phyloP scores from a whole-genome alignment of 768 basidiomycete genomes.

The Tephrocybe rancida region DNA sequence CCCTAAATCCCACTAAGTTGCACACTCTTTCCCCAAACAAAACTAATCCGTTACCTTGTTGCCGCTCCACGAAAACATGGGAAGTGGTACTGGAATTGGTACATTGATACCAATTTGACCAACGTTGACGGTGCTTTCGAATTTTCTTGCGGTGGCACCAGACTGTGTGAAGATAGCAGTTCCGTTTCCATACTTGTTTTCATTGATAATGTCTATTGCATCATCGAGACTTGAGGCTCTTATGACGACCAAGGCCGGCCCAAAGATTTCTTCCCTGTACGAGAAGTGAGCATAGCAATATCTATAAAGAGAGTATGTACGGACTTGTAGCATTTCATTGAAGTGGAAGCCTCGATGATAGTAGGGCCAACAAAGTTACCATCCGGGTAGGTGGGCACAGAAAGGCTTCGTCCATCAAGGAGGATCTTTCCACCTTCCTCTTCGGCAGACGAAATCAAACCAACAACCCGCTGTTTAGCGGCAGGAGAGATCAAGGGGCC shows the following conservation, averaged over 20 bases:
- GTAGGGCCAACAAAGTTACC: conserved; percentile 98
- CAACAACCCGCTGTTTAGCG: conserved; percentile 77
- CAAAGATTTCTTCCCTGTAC: conserved; percentile 90
- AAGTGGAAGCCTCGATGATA: conserved; percentile 78
- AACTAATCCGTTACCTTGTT: conserved; percentile 64
- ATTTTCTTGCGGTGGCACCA: conserved; percentile 92
- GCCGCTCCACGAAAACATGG: conserved; percentile 97
- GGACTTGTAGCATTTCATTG: conserved; percentile 88
- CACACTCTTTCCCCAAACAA: background rate
- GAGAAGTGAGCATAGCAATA: conserved; percentile 5
- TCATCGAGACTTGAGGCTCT: conserved; percentile 86
- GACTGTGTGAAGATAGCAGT: conserved; percentile 96
- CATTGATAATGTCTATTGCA: conserved; percentile 87
- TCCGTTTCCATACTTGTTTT: conserved; percentile 91
- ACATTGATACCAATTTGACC: conserved; percentile 95
- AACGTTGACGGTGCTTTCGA: conserved; percentile 85
- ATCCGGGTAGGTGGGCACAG: conserved; percentile 73
- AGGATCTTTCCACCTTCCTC: conserved; percentile 84
- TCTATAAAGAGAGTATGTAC: conserved; percentile 22
- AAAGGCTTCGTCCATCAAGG: conserved; percentile 79
- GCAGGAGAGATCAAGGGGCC: conserved; percentile 83
- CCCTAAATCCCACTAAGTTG: conserved; percentile 35
- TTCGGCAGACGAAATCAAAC: conserved; percentile 72
- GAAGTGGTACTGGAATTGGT: conserved; percentile 87
- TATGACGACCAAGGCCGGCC: conserved; percentile 82